Percentiles rank a stretch among this genome's conserved stretches.
phyloP scores from a whole-genome alignment of 306 rosid species.

The Hippophae tibetana region DNA sequence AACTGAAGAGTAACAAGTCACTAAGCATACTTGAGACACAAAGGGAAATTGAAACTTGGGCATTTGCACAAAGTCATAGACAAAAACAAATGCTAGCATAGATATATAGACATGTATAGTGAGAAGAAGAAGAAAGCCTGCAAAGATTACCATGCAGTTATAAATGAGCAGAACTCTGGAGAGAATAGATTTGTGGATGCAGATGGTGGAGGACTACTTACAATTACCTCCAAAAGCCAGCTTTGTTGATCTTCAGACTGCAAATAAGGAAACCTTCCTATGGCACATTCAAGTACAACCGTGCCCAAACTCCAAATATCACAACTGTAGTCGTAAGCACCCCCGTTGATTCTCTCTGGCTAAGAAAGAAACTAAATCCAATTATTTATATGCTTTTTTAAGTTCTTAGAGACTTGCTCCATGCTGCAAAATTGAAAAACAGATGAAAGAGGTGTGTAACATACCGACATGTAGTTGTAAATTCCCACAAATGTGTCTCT shows the following conservation, averaged over 20 bases:
- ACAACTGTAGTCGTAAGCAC: constrained; percentile 85
- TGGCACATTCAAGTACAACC: constrained; percentile 98
- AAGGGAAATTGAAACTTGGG: no score
- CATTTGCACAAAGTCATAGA: no score
- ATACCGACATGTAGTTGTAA: constrained; percentile 97
- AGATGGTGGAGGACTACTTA: constrained; percentile 81
- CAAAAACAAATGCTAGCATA: no score
- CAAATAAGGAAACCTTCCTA: constrained; percentile 87
- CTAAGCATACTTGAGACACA: no score
- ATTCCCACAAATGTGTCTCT: constrained; percentile 98
- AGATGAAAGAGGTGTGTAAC: constrained; percentile 17
- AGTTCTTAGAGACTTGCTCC: constrained; percentile 3
- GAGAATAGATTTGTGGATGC: constrained; percentile 95
- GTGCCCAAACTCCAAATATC: constrained; percentile 96
- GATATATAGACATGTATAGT: not conserved
- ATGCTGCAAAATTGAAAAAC: not conserved
- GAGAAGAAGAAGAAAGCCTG: not conserved
- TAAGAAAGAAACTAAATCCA: constrained; percentile 28
- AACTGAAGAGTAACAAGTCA: no score
- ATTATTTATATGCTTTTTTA: not conserved
- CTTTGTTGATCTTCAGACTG: constrained; percentile 82
- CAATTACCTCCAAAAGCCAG: constrained; percentile 82
- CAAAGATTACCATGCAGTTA: constrained; percentile 68
- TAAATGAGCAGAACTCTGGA: constrained; percentile 85
- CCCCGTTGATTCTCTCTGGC: constrained; percentile 95